phyloP scores from a whole-genome alignment of 176 grass and related monocot genomes.

The Rhynchospora pubera region DNA sequence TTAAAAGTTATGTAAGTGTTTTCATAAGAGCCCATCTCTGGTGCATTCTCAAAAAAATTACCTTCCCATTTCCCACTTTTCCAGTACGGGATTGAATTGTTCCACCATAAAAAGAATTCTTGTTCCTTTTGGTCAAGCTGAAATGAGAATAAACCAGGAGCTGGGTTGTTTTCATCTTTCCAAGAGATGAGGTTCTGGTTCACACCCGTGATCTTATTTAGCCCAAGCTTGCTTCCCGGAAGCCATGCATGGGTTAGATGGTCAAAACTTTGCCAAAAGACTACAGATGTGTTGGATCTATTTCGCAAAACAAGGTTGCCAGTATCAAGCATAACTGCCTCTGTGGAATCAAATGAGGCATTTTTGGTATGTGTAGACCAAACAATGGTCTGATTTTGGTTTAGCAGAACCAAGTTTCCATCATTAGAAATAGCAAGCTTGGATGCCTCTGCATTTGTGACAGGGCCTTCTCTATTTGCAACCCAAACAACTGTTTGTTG shows the following conservation, averaged over 20 bases:
- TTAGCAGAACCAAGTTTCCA: conserved; percentile 37
- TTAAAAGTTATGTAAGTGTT: not conserved
- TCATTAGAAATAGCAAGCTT: conserved; percentile 25
- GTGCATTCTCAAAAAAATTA: conserved; percentile 26
- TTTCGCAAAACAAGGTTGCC: conserved; percentile 36
- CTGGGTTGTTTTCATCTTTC: conserved; percentile 31
- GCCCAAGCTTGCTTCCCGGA: conserved; percentile 43
- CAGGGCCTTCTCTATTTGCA: conserved; percentile 27
- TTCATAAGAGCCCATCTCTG: conserved; percentile 17
- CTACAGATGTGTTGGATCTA: conserved; percentile 22
- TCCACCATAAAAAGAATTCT: conserved; percentile 5
- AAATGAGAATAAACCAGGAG: conserved; percentile 20
- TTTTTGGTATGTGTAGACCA: conserved; percentile 33
- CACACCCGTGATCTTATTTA: conserved; percentile 31
- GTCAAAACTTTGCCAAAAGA: conserved; percentile 56
- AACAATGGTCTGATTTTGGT: conserved; percentile 9
- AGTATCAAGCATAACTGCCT: conserved; percentile 17
- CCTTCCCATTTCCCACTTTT: conserved; percentile 34
- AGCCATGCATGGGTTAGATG: conserved; percentile 42
- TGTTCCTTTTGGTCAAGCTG: conserved; percentile 27
- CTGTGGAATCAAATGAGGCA: not conserved
- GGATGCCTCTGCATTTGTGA: conserved; percentile 6
- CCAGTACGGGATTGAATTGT: conserved; percentile 26
- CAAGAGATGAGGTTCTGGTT: conserved; percentile 35
- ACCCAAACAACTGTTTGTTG: conserved; percentile 39